Evolutionary conservation across 1,284 basidiomycete species (phyloP), one percentile per base, ranked within the genome.

Genomic region (Trametes sp.): DNA sequence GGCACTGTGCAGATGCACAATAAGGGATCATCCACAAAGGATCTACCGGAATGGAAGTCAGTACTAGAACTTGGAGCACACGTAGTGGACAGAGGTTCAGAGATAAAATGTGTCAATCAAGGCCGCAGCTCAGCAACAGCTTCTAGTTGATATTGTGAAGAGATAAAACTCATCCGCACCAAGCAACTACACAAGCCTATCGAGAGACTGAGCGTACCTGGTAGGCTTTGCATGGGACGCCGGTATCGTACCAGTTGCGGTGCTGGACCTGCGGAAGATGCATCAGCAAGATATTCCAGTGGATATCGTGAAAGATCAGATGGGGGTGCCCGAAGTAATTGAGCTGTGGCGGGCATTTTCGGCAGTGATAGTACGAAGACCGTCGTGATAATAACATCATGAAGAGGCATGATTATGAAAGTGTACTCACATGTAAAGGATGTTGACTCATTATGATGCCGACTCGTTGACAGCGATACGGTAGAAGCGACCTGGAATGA

Each of bases 291-390:
- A 62, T 36, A 50, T n/a, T 58, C 33, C n/a, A 48, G 5, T 33
- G 13, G 16, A 54, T 10, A n/a, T 16, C 11, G 29, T 29, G 42
- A 24, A 19, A 35, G 52, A 80, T 92, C 89, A 91, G 89, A 81
- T 69, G 79, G 87, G 87, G 86, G 79, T 88, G 90, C 89, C 91
- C 90, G 89, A 86, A 67, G 69, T 23, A 69, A 78, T 83, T 89
- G 90, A 93, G 90, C 90, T 93, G 87, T 91, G 87, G 87, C 90
- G 90, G 91, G 91, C 91, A 85, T 73, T 90, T 93, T 93, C 90
- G 90, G 88, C 89, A 92, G 78, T 63, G 69, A 74, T 78, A 65
- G 70, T 93, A 92, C 90, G 90, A 89, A 92, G 90, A 93, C 90
- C 90, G 90, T 93, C 91, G 91, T 93, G 89, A 87, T 87, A 77